Evolutionary conservation across 202 grass and related monocot species (phyloP), one percentile per base, ranked within the genome.

Genomic region (Zizania palustris): DNA sequence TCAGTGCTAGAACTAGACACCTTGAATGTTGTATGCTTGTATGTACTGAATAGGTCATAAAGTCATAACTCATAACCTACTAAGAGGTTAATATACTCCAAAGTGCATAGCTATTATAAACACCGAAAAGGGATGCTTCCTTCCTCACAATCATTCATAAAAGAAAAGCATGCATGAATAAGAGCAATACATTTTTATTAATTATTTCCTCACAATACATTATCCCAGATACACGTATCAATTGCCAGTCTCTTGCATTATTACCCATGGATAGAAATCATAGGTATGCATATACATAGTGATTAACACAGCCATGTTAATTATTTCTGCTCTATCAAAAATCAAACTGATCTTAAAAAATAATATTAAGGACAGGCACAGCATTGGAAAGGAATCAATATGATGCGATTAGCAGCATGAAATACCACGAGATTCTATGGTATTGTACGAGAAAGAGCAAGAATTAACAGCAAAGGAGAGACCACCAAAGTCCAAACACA

Each of bases 401-500:
- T 5, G 28, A 28, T 60, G 58, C 0, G 4, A 28, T 60, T 36
- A 13, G 22, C 13, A 35, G 21, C 9, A 51, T 16, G 1, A 34
- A 60, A 60, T 13, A 22, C 58, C 11, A 60, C 12, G 28, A 6
- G 28, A 60, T 59, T 60, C 22, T 35, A 9, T 35, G 58, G 13
- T 34, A 14, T 60, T 34, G 5, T 12, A 60, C 12, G 28, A 71
- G 15, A 69, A 9, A 40, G 1, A 72, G 33, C 38, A 42, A 7
- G 51, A 64, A 55, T 71, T 72, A 74, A 67, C 66, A 71, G 59
- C 42, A 60, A 83, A 84, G 37, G 56, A 75, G 38, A 85, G 56
- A 11, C 61, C 37, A 70, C 78, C 53, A 56, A 28, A 28, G 28
- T 28, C 28, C 28, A 28, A 62, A 58, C 63, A 15, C 22, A 74